A percentile compares a stretch with the other conserved stretches of the same genome.
phyloP scores from a whole-genome alignment of 2,329 filamentous ascomycete genomes.

The Fusarium falciforme region DNA sequence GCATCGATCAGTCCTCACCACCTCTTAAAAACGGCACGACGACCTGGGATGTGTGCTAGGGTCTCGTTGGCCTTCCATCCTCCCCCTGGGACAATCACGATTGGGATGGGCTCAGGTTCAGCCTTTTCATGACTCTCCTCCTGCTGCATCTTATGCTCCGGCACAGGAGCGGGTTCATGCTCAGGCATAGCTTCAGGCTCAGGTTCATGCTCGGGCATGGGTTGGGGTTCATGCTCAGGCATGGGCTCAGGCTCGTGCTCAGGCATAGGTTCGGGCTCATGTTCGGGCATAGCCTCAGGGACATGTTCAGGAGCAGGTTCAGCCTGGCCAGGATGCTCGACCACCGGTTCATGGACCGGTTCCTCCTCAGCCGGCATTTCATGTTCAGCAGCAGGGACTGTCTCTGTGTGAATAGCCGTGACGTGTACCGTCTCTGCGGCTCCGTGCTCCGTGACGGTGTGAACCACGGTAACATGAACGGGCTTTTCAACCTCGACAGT shows the following conservation, averaged over 20 bases:
- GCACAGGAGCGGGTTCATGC: not conserved
- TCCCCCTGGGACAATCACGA: not conserved
- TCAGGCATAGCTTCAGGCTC: not conserved
- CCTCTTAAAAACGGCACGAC: conserved; percentile 19
- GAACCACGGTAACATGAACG: conserved; percentile 9
- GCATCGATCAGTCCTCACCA: conserved; percentile 3
- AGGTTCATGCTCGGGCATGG: not conserved
- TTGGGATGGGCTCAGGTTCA: not conserved
- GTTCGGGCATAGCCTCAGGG: not conserved
- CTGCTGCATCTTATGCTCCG: not conserved
- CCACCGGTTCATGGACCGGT: not conserved
- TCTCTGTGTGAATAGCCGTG: conserved; percentile 13
- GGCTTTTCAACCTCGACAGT: conserved; percentile 18
- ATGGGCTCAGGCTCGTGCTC: not conserved
- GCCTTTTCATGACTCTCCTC: not conserved
- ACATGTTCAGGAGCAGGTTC: not conserved
- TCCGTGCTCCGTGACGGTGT: conserved; percentile 12
- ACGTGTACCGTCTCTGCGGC: conserved; percentile 21
- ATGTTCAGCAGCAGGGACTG: not conserved
- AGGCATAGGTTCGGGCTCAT: not conserved
- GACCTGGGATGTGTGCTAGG: not conserved
- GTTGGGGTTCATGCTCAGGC: not conserved
- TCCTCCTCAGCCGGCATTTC: not conserved
- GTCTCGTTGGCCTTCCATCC: conserved; percentile 1
- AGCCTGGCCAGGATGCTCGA: conserved; percentile 1